These are phyloP conservation scores for Camelina hispida DNA, from an alignment of 345 rosid genomes.

Conservation along the genomic window DNA sequence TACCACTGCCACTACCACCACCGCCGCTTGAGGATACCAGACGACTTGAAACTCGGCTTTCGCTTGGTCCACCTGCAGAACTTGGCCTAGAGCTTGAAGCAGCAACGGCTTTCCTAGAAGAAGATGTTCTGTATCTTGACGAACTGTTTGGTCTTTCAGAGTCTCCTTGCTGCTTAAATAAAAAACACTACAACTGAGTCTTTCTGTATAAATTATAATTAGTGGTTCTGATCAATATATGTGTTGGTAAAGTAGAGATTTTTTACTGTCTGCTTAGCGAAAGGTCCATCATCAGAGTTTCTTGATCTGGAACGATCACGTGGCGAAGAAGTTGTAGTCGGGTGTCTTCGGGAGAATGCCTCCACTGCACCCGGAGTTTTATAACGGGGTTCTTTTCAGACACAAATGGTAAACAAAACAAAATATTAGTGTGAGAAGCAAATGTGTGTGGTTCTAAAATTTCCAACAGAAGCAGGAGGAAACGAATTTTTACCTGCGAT, in stretches of 20 bases:
- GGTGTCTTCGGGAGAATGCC: conserved; percentile 70
- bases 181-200: background rate
- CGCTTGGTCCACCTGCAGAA: conserved; percentile 76
- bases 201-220: too few relatives aligned
- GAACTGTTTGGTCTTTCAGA: conserved; percentile 55
- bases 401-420: conserved; percentile 16
- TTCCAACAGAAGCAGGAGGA: conserved; percentile 30
- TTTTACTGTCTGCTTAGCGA: conserved; percentile 62
- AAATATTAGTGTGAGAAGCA: conserved; percentile 21
- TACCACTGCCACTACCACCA: conserved; percentile 48
- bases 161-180: conserved; percentile 57
- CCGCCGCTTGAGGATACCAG: conserved; percentile 59
- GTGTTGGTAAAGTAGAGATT: background rate
- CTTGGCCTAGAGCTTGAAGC: conserved; percentile 64
- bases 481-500: conserved; percentile 47
- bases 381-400: conserved; percentile 65
- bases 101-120: conserved; percentile 63
- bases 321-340: conserved; percentile 49
- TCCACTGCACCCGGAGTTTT: conserved; percentile 73
- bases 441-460: conserved; percentile 40
- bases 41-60: conserved; percentile 55
- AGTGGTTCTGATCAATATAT: conserved; percentile 2
- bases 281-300: conserved; percentile 62
- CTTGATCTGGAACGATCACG: conserved; percentile 60
- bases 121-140: conserved; percentile 63